These are phyloP conservation scores for Kentomonas sorsogonicus DNA, from an alignment of 208 protist genomes.

Conservation along the genomic window DNA sequence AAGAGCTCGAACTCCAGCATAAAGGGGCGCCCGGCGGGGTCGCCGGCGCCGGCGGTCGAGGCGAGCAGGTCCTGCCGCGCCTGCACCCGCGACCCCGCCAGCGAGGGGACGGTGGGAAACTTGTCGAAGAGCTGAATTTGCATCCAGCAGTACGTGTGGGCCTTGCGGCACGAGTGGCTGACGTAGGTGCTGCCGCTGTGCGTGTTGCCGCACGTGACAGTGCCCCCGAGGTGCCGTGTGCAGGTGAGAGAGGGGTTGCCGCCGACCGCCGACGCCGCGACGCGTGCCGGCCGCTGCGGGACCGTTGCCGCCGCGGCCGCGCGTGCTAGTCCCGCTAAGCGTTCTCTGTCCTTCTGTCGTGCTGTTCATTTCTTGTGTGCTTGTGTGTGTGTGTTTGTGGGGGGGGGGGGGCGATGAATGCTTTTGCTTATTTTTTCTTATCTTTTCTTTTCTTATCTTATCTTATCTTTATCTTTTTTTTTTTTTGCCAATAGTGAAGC, in stretches of 20 bases:
- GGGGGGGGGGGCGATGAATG: not conserved
- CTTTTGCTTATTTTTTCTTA: not conserved
- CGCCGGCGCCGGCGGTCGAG: slow-evolving; percentile 45
- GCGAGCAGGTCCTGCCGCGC: slow-evolving; percentile 26
- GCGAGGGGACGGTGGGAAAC: slow-evolving; percentile 63
- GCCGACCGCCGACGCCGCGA: no score
- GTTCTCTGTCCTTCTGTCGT: no score
- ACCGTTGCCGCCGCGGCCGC: no score
- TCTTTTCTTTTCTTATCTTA: not conserved
- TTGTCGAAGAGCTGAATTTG: slow-evolving; percentile 53
- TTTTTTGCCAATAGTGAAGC: not conserved
- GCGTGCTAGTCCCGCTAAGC: no score
- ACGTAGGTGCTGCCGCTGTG: slow-evolving; percentile 51
- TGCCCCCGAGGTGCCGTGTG: slow-evolving; percentile 43
- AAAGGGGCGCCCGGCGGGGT: slow-evolving; percentile 18
- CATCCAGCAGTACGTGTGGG: slow-evolving; percentile 65
- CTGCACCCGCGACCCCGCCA: slow-evolving; percentile 61
- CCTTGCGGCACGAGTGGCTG: slow-evolving; percentile 36
- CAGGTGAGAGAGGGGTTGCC: no score
- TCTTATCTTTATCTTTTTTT: slow-evolving; percentile 1
- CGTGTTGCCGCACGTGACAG: slow-evolving; percentile 32
- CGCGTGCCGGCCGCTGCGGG: no score
- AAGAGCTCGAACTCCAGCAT: slow-evolving; percentile 74
- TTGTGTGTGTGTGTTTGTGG: slow-evolving; percentile 1
- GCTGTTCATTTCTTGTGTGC: not conserved